Conservation (phyloP, 1,284 basidiomycete genomes). For the Ceratobasidium sp. region DNA sequence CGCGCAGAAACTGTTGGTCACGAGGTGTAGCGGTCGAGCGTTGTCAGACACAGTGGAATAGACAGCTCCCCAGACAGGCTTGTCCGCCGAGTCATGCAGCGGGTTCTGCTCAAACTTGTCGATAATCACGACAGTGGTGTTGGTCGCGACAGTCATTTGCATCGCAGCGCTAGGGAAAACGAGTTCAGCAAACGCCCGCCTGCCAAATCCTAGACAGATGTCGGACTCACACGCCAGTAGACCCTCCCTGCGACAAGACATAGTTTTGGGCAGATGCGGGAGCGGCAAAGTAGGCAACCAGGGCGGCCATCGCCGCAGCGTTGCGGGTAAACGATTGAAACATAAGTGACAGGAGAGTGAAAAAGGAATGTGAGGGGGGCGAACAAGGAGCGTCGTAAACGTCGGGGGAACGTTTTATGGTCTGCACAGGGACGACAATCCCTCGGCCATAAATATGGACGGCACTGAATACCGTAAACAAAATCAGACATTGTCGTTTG, state of each 20-base stretch:
- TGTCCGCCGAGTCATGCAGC: conserved; percentile 58
- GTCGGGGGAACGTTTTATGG: no score
- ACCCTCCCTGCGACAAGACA: conserved; percentile 19
- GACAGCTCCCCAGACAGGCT: conserved; percentile 78
- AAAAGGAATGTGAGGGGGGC: not conserved
- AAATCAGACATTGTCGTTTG: no score
- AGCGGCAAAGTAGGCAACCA: not conserved
- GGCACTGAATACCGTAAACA: no score
- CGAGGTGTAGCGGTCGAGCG: conserved; percentile 69
- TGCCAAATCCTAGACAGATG: not conserved
- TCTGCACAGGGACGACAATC: no score
- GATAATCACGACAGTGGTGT: conserved; percentile 74
- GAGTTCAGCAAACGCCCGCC: not conserved
- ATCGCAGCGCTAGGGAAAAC: conserved; percentile 63
- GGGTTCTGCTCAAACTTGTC: conserved; percentile 90
- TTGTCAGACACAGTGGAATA: conserved; percentile 73
- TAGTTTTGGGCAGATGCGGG: conserved; percentile 3
- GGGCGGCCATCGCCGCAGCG: not conserved
- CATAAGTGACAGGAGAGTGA: not conserved
- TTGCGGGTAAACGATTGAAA: conserved; percentile 6
- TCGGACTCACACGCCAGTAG: conserved; percentile 20
- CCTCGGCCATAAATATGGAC: no score
- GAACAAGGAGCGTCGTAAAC: no score
- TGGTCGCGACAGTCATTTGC: conserved; percentile 78
- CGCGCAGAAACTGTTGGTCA: conserved; percentile 88